A percentile compares a stretch with the other conserved stretches of the same genome.
Conservation (phyloP, 2,329 filamentous ascomycete genomes). For the Sclerotinia trifoliorum region DNA sequence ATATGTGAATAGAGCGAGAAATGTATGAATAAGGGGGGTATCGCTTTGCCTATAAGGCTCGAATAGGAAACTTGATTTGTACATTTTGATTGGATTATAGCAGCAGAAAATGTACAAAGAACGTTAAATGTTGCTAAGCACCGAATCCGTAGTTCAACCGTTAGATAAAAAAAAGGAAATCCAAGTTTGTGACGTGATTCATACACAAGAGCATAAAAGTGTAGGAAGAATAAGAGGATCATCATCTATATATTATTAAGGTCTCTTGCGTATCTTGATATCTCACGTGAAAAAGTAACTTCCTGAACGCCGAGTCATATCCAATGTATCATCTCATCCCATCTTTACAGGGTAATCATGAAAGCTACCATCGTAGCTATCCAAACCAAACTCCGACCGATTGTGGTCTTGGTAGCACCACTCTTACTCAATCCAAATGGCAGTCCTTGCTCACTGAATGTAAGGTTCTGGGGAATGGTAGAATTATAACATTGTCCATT, state of each 20-base stretch:
- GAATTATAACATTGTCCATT: conserved; percentile 67
- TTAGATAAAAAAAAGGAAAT: background rate
- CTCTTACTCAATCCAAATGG: conserved; percentile 44
- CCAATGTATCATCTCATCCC: conserved; percentile 7
- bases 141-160: background rate
- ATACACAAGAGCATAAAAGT: background rate
- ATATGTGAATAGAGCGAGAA: background rate
- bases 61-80: background rate
- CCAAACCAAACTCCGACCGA: background rate
- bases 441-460: conserved; percentile 63
- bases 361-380: background rate
- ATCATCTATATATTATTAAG: conserved; percentile 3
- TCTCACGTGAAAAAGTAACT: background rate
- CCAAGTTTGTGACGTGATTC: no score
- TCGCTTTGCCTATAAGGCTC: no score
- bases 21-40: background rate
- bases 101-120: background rate
- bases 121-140: no score
- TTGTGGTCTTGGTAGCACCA: background rate
- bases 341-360: background rate
- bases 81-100: background rate
- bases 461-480: conserved; percentile 66
- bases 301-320: conserved; percentile 12
- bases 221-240: background rate
- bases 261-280: conserved; percentile 3